Conservation (phyloP, 1,284 basidiomycete genomes). For the Cronartium ribicola region DNA sequence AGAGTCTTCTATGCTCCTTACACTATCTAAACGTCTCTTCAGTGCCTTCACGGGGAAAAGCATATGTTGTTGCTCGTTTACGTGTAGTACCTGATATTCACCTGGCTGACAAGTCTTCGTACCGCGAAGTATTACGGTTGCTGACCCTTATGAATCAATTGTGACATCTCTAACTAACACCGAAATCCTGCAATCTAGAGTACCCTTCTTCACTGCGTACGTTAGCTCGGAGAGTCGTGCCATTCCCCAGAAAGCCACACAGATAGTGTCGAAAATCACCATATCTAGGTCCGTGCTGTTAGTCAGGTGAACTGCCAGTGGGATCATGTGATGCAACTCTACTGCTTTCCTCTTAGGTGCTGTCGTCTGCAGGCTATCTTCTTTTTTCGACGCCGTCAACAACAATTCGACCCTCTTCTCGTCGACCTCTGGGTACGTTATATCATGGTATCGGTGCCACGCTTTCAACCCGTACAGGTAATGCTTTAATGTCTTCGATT, state of each 20-base stretch:
- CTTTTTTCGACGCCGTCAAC: neutral
- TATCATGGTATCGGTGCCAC: slow-evolving; percentile 9
- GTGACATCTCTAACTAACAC: neutral
- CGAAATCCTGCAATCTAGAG: too few relatives aligned
- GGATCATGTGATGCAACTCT: neutral
- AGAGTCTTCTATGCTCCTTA: neutral
- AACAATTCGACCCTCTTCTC: neutral
- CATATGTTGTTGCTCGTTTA: neutral
- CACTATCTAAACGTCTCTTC: neutral
- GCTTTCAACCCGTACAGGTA: slow-evolving; percentile 12
- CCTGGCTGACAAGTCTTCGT: slow-evolving; percentile 6
- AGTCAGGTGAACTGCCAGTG: neutral
- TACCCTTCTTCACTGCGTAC: neutral
- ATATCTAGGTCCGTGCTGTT: neutral
- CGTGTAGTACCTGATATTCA: neutral
- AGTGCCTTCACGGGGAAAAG: neutral
- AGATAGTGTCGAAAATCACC: neutral
- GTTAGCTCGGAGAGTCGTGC: neutral
- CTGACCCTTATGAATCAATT: neutral
- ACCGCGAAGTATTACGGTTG: neutral
- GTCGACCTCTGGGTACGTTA: neutral
- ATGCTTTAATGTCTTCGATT: neutral
- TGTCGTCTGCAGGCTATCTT: neutral
- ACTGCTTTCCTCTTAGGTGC: neutral
- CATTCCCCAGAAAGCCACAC: slow-evolving; percentile 9